phyloP scores from a whole-genome alignment of 306 rosid species.

The Castanopsis chinensis region DNA sequence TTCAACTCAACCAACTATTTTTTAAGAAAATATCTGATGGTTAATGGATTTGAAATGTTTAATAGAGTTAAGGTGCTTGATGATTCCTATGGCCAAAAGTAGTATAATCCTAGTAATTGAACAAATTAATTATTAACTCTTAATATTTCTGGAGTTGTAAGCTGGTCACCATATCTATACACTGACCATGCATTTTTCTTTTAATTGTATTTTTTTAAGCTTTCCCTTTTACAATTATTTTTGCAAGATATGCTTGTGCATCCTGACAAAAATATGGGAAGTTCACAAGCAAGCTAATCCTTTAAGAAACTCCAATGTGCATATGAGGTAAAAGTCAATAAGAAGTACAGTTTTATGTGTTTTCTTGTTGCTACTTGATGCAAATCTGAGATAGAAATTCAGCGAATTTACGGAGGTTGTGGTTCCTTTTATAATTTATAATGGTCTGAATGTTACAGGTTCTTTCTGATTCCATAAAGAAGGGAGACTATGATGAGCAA shows the following conservation, averaged over 20 bases:
- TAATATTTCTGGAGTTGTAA: neutral
- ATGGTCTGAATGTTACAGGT: conserved; percentile 48
- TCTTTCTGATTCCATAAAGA: conserved; percentile 82
- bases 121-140: neutral
- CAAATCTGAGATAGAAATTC: conserved; percentile 10
- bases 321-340: conserved; percentile 66
- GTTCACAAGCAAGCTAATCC: conserved; percentile 82
- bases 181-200: neutral
- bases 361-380: conserved; percentile 15
- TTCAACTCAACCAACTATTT: neutral
- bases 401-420: conserved; percentile 1
- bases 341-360: neutral
- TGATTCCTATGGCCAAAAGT: neutral
- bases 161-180: neutral
- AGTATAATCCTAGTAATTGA: neutral
- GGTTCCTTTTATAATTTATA: conserved; percentile 12
- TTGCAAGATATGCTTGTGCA: conserved; percentile 95
- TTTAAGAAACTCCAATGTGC: conserved; percentile 96
- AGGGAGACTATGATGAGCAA: conserved; percentile 91
- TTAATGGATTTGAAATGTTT: neutral
- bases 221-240: neutral
- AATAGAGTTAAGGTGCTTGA: neutral
- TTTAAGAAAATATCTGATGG: neutral
- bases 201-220: neutral
- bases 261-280: conserved; percentile 98